A percentile compares a stretch with the other conserved stretches of the same genome.
phyloP scores from a whole-genome alignment of 805 yeast genomes.

The Lachancea quebecensis region DNA sequence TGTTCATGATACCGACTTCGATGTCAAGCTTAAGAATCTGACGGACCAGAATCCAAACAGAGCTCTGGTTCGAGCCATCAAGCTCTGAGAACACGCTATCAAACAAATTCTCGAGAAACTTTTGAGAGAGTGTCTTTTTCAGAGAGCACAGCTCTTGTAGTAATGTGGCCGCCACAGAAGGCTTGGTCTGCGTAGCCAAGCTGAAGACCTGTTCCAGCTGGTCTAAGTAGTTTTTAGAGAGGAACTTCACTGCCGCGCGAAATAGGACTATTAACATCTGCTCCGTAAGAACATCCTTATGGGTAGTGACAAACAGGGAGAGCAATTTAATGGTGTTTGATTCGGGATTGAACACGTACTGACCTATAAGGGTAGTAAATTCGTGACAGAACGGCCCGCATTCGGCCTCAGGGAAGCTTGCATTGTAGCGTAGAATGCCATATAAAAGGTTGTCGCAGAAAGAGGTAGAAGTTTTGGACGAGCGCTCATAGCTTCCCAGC shows the following conservation, averaged over 20 bases:
- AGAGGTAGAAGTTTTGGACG: conserved; percentile 15
- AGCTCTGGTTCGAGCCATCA: conserved; percentile 1
- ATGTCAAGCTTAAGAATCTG: conserved; percentile 48
- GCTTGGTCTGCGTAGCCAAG: conserved; percentile 35
- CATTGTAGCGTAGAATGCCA: conserved; percentile 18
- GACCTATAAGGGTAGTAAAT: background rate
- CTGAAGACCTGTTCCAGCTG: conserved; percentile 43
- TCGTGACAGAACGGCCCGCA: background rate
- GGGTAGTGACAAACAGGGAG: conserved; percentile 17
- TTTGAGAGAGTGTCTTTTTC: conserved; percentile 48
- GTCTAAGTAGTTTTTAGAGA: conserved; percentile 21
- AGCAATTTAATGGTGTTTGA: conserved; percentile 14
- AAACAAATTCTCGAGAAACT: conserved; percentile 37
- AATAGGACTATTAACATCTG: conserved; percentile 15
- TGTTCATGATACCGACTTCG: conserved; percentile 46
- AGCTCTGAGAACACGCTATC: conserved; percentile 8
- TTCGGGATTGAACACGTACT: background rate
- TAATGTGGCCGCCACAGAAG: conserved; percentile 37
- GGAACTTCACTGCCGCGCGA: conserved; percentile 15
- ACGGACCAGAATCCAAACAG: conserved; percentile 39
- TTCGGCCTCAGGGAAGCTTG: background rate
- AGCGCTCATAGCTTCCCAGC: conserved; percentile 11
- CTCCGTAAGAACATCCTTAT: conserved; percentile 7
- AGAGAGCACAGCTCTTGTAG: conserved; percentile 41
- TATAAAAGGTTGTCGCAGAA: conserved; percentile 19